Evolutionary conservation across 2,329 filamentous ascomycete species (phyloP), one percentile per base, ranked within the genome.

Genomic region (Chrysosporium queenslandicum): DNA sequence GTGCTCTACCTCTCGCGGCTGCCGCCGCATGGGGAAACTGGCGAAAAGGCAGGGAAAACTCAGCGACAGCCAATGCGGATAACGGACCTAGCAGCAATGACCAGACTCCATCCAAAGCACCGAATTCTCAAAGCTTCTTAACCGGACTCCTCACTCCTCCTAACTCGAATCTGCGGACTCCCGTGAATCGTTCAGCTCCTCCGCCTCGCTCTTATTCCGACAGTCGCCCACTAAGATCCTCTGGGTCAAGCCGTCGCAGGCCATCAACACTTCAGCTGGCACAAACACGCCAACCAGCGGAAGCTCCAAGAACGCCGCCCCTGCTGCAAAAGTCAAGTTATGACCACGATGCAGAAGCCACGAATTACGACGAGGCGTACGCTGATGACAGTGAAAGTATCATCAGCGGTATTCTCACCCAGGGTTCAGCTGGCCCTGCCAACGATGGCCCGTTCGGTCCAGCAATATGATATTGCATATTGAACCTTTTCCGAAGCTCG

Each of bases 11-110:
- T 4, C 84, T 94, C 64, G 85, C 85, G 3, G 84, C 95, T 21
- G 87, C 88, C n/a, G 88, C 89, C n/a, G 91, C 89, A n/a, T 94
- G 90, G 81, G 90, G 88, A 43, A 95, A 85, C 68, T 96, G 91
- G 91, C 83, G 90, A 49, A 91, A 85, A 65, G 80, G 78, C 14
- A 77, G 75, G 60, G 78, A 80, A 52, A 70, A 70, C 4, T 70
- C 71, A 14, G 48, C 74, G 34, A 71, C 69, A 47, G 74, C 77
- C 27, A 12, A 46, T 9, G 68, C 64, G 8, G 64, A 61, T 32
- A 66, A 27, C 20, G 37, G 36, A 9, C n/a, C 41, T 37, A 27
- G 34, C 39, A 52, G 29, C 43, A 41, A 21, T 29, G 50, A 72
- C 59, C 71, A 66, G 41, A 86, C 83, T 0, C 83, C 83, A 4